These are phyloP conservation scores for Triglochin maritima DNA, from an alignment of 106 monocot genomes.

Conservation along the genomic window DNA sequence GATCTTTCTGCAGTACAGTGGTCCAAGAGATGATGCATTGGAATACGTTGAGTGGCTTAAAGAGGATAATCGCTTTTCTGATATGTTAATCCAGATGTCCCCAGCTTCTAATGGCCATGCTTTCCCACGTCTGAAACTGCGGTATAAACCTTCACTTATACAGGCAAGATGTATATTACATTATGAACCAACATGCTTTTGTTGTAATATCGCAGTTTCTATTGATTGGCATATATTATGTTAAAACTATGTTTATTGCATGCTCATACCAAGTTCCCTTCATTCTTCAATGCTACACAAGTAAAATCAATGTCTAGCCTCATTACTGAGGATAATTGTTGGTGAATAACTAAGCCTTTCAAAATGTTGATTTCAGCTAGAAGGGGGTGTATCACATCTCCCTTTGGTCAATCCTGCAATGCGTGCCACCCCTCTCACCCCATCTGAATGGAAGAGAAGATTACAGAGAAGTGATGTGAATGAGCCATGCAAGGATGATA, in stretches of 20 bases:
- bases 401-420: constrained; percentile 63
- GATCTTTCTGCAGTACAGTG: constrained; percentile 73
- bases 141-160: constrained; percentile 96
- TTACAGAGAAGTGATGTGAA: constrained; percentile 26
- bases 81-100: constrained; percentile 74
- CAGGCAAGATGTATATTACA: constrained; percentile 61
- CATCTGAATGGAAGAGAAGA: constrained; percentile 74
- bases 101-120: constrained; percentile 70
- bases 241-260: too few relatives aligned
- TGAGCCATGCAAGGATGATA: constrained; percentile 6
- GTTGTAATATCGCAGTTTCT: too few relatives aligned
- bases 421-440: constrained; percentile 69
- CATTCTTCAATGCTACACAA: too few relatives aligned
- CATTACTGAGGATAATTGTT: too few relatives aligned
- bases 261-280: too few relatives aligned
- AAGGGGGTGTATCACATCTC: constrained; percentile 78
- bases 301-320: too few relatives aligned
- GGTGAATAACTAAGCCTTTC: too few relatives aligned
- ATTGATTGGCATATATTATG: too few relatives aligned
- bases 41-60: constrained; percentile 78
- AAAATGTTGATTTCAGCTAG: constrained; percentile 40
- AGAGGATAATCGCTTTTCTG: constrained; percentile 66
- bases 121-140: constrained; percentile 89
- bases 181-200: too few relatives aligned
- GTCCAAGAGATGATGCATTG: constrained; percentile 67